Conservation (phyloP, 345 rosid species). For the Populus ilicifolia region DNA sequence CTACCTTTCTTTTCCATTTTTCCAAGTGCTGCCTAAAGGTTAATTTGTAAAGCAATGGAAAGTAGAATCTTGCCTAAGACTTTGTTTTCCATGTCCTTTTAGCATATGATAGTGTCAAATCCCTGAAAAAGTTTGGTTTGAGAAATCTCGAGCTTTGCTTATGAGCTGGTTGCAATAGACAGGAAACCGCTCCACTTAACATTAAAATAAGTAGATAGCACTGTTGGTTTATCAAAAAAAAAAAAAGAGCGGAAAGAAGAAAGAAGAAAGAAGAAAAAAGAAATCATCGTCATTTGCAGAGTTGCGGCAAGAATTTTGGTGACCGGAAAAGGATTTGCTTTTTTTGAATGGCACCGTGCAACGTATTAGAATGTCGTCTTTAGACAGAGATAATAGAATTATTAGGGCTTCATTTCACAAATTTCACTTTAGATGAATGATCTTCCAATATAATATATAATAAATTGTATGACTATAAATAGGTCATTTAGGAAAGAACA, state of each 20-base stretch:
- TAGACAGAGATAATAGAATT: too few relatives aligned
- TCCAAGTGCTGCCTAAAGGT: conserved; percentile 26
- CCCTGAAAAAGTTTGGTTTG: neutral
- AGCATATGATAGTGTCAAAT: neutral
- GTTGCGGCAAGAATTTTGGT: neutral
- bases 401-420: too few relatives aligned
- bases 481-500: too few relatives aligned
- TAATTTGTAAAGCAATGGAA: conserved; percentile 20
- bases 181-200: neutral
- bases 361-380: too few relatives aligned
- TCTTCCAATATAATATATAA: too few relatives aligned
- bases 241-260: too few relatives aligned
- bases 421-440: too few relatives aligned
- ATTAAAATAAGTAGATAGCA: neutral
- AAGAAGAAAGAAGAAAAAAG: too few relatives aligned
- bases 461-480: too few relatives aligned
- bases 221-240: neutral
- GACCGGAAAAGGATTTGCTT: neutral
- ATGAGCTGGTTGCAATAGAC: neutral
- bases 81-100: neutral
- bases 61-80: conserved; percentile 19
- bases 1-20: conserved; percentile 4
- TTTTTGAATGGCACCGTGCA: neutral
- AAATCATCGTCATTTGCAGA: neutral
- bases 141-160: neutral